Evolutionary conservation across 768 basidiomycete species (phyloP).

Genomic region (Ephemerocybe angulata): DNA sequence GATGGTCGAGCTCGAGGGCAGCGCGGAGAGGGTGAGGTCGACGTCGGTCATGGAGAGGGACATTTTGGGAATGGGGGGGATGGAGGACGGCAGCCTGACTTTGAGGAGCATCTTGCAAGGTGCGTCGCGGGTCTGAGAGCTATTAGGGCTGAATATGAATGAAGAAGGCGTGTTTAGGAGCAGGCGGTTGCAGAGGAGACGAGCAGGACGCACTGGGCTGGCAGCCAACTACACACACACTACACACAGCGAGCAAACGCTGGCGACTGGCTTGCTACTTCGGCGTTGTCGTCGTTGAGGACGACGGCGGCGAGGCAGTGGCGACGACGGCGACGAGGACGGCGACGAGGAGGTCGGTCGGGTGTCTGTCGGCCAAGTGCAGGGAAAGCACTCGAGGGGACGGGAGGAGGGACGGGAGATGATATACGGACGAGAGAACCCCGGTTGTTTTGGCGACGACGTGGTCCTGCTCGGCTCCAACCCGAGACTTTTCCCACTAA

Average conservation of each 20-base stretch:
- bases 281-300: constrained; percentile 1
- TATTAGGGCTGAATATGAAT: not conserved
- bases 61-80: constrained; percentile 6
- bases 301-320: not conserved
- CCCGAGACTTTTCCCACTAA: not conserved
- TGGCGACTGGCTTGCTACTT: too few relatives aligned
- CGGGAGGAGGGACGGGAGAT: not conserved
- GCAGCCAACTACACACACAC: not conserved
- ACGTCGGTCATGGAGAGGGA: constrained; percentile 12
- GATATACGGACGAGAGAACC: not conserved
- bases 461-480: not conserved
- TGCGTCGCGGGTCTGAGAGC: not conserved
- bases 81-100: constrained; percentile 8
- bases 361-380: constrained; percentile 3
- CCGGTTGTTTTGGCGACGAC: not conserved
- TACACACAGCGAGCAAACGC: not conserved
- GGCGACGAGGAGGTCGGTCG: constrained; percentile 8
- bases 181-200: not conserved
- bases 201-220: constrained; percentile 1
- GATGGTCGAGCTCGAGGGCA: constrained; percentile 17
- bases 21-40: constrained; percentile 13
- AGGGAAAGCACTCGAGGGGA: not conserved
- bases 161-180: constrained; percentile 2
- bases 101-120: constrained; percentile 2
- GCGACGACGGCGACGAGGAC: constrained; percentile 15